Percentiles rank a stretch among this genome's conserved stretches.
Conservation (phyloP, 768 basidiomycete genomes). For the Lepiota brunneoincarnata region DNA sequence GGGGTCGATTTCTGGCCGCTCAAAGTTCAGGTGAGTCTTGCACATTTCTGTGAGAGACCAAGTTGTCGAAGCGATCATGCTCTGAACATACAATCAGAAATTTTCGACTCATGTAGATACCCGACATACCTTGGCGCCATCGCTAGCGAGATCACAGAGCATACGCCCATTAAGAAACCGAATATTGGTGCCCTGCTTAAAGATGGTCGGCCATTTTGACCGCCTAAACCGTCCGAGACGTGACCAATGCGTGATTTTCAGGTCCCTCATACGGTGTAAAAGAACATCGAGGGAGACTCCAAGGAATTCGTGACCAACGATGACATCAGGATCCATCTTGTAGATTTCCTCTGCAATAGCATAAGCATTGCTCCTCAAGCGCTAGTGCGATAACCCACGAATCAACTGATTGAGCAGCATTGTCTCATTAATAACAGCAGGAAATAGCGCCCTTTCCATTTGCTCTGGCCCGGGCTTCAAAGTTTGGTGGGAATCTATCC, state of each 20-base stretch:
- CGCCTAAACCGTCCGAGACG: conserved; percentile 88
- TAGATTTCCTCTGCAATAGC: conserved; percentile 58
- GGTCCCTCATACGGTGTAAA: conserved; percentile 85
- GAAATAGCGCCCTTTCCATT: conserved; percentile 69
- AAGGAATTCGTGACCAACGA: conserved; percentile 93
- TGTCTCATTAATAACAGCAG: conserved; percentile 77
- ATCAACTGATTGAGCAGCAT: conserved; percentile 82
- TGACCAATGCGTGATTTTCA: conserved; percentile 93
- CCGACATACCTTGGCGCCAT: conserved; percentile 79
- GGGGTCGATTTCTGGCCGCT: conserved; percentile 91
- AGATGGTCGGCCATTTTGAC: conserved; percentile 77
- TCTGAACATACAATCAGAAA: conserved; percentile 38
- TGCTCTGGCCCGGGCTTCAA: conserved; percentile 65
- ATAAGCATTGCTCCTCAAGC: not conserved
- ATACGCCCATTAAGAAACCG: conserved; percentile 82
- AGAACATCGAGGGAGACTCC: conserved; percentile 89
- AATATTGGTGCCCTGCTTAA: conserved; percentile 81
- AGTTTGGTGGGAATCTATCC: conserved; percentile 80
- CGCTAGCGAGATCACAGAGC: conserved; percentile 90
- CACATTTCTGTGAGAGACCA: conserved; percentile 99
- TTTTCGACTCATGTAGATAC: not conserved
- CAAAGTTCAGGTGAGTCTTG: conserved; percentile 78
- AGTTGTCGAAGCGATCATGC: conserved; percentile 96
- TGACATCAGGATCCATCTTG: conserved; percentile 89
- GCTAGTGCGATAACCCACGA: conserved; percentile 36